Evolutionary conservation across 352 stramenopile species (phyloP).

Genomic region (Thraustochytrium sp.): DNA sequence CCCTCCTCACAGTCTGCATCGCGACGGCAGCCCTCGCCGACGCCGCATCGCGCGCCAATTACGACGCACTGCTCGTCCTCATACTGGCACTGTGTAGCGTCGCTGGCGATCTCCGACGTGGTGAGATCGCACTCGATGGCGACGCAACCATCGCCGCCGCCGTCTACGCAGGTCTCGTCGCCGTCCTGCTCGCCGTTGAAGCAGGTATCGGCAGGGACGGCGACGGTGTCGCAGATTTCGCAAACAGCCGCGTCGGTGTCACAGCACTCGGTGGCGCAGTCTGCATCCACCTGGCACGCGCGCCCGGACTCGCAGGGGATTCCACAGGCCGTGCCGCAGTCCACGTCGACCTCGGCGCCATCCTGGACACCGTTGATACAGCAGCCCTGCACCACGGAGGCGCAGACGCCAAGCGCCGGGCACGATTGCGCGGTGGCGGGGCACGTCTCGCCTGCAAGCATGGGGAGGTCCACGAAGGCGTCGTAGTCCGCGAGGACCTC

Average conservation of each 20-base stretch:
- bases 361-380: constrained; percentile 9
- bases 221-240: neutral
- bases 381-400: neutral
- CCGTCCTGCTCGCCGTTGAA: too few species aligned
- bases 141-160: constrained; percentile 11
- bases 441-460: neutral
- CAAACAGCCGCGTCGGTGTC: neutral
- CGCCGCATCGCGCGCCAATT: neutral
- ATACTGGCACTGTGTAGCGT: neutral
- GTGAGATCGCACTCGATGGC: neutral
- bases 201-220: neutral
- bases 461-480: neutral
- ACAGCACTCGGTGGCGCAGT: neutral
- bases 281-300: neutral
- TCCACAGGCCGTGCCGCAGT: constrained; percentile 1
- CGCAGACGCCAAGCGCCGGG: neutral
- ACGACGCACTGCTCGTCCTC: neutral
- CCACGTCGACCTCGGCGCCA: neutral
- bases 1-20: constrained; percentile 3
- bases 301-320: neutral
- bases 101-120: neutral
- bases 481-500: neutral
- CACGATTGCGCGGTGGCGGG: neutral
- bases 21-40: neutral
- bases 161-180: too few species aligned